Conservation (phyloP, 208 protist species). For the Giardia duodenalis region DNA sequence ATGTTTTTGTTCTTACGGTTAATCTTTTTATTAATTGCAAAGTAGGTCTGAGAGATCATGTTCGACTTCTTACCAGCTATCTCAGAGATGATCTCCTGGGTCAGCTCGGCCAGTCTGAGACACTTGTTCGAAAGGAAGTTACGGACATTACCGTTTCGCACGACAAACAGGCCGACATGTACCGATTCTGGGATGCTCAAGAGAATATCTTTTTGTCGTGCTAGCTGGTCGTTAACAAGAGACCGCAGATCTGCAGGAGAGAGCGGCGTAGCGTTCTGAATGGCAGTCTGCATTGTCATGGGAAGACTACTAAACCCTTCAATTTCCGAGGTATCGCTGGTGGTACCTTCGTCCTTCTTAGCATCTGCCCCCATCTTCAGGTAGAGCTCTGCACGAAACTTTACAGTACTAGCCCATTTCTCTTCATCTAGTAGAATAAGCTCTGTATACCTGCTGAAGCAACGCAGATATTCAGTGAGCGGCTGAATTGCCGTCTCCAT, state of each 20-base stretch:
- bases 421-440: slow-evolving; percentile 16
- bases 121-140: neutral
- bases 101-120: neutral
- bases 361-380: neutral
- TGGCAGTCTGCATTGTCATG: neutral
- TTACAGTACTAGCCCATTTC: neutral
- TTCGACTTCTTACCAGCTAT: neutral
- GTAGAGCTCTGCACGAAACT: slow-evolving; percentile 20
- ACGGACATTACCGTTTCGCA: neutral
- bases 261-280: neutral
- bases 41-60: neutral
- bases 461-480: neutral
- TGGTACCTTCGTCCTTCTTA: neutral
- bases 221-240: neutral
- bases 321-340: neutral
- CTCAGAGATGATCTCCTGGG: slow-evolving; percentile 3
- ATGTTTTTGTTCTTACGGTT: neutral
- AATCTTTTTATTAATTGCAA: neutral
- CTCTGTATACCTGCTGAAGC: neutral
- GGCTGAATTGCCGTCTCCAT: neutral
- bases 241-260: slow-evolving; percentile 17
- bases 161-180: slow-evolving; percentile 14
- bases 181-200: neutral
- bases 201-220: neutral
- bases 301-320: neutral